These are phyloP conservation scores for Cardamine chenopodiifolia DNA, from an alignment of 345 rosid genomes.

Conservation along the genomic window DNA sequence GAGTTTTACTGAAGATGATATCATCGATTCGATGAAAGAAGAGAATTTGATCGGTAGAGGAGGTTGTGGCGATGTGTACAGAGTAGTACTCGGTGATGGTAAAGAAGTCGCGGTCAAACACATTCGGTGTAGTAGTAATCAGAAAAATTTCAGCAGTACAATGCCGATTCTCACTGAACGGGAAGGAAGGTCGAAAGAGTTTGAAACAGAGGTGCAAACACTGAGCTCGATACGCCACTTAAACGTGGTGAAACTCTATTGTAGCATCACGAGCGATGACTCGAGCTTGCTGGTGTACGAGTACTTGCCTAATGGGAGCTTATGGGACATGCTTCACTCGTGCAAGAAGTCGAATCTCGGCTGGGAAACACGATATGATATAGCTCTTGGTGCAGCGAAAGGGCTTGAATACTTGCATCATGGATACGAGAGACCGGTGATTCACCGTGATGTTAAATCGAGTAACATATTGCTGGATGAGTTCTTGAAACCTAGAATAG, in stretches of 20 bases:
- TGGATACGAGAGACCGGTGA: slow-evolving; percentile 70
- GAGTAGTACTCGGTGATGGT: slow-evolving; percentile 63
- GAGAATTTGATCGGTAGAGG: slow-evolving; percentile 92
- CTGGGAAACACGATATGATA: slow-evolving; percentile 83
- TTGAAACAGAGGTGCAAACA: slow-evolving; percentile 80
- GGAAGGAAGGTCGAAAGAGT: slow-evolving; percentile 57
- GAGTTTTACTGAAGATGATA: slow-evolving; percentile 73
- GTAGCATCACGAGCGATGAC: slow-evolving; percentile 91
- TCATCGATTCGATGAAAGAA: slow-evolving; percentile 79
- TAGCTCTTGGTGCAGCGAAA: slow-evolving; percentile 80
- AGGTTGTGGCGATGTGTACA: slow-evolving; percentile 87
- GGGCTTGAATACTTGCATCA: slow-evolving; percentile 93
- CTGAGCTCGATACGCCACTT: slow-evolving; percentile 90
- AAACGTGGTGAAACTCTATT: slow-evolving; percentile 88
- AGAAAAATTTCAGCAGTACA: slow-evolving; percentile 50
- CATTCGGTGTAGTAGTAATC: slow-evolving; percentile 50
- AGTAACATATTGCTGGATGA: slow-evolving; percentile 86
- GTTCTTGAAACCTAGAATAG: slow-evolving; percentile 83
- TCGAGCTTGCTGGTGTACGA: slow-evolving; percentile 89
- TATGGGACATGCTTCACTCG: slow-evolving; percentile 82
- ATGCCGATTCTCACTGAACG: slow-evolving; percentile 65
- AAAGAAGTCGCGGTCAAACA: slow-evolving; percentile 87
- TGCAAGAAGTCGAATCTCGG: slow-evolving; percentile 67
- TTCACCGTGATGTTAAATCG: slow-evolving; percentile 86
- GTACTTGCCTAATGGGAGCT: slow-evolving; percentile 87